phyloP scores from a whole-genome alignment of 371 early-diverging fungal genomes.

The Actinomortierella ambigua region DNA sequence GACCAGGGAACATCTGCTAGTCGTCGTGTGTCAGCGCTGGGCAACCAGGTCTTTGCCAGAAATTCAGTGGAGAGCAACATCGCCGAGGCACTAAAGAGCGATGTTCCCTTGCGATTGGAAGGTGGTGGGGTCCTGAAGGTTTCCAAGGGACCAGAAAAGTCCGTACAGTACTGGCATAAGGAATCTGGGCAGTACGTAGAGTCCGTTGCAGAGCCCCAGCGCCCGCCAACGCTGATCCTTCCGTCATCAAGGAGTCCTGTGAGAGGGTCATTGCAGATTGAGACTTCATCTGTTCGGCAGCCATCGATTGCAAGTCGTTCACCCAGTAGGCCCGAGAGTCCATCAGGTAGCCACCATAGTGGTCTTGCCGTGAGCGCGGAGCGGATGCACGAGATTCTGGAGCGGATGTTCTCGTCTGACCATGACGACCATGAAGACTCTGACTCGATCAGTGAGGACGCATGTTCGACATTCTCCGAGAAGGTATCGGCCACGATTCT shows the following conservation, averaged over 20 bases:
- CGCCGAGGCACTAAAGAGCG: slow-evolving; percentile 29
- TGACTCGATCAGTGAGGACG: slow-evolving; percentile 27
- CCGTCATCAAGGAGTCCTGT: slow-evolving; percentile 1
- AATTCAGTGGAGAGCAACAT: slow-evolving; percentile 32
- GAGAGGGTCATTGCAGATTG: slow-evolving; percentile 11
- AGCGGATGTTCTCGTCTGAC: slow-evolving; percentile 43
- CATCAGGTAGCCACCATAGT: slow-evolving; percentile 38
- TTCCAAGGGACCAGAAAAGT: slow-evolving; percentile 43
- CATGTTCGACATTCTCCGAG: slow-evolving; percentile 38
- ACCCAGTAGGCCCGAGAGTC: slow-evolving; percentile 35
- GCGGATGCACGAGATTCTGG: slow-evolving; percentile 45
- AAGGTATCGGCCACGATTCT: slow-evolving; percentile 40
- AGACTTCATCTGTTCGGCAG: slow-evolving; percentile 2
- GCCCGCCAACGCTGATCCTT: too few species aligned
- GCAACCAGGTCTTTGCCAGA: slow-evolving; percentile 15
- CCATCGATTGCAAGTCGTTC: slow-evolving; percentile 24
- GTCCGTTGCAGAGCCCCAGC: slow-evolving; percentile 1
- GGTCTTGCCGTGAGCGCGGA: slow-evolving; percentile 32
- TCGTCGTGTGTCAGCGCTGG: slow-evolving; percentile 14
- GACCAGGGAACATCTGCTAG: slow-evolving; percentile 11
- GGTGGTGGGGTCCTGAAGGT: slow-evolving; percentile 36
- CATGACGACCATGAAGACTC: slow-evolving; percentile 29
- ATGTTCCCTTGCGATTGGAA: slow-evolving; percentile 24
- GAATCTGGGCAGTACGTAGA: slow-evolving; percentile 38
- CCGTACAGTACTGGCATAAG: slow-evolving; percentile 45